These are phyloP conservation scores for Thermochaetoides dissita DNA, from an alignment of 2,329 filamentous ascomycete genomes.

Conservation along the genomic window DNA sequence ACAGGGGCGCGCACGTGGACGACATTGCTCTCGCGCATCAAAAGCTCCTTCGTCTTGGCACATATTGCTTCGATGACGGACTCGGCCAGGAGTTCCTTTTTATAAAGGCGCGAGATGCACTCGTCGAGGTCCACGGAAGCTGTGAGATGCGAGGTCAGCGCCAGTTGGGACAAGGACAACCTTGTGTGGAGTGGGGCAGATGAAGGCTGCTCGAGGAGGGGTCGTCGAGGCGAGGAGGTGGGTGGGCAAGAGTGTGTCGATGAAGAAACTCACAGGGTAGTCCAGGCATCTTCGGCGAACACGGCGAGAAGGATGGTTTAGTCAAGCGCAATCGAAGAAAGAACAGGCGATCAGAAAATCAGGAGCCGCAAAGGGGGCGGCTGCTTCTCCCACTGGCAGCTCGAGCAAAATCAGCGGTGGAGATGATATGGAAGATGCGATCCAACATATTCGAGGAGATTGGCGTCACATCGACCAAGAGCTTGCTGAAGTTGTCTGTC, in stretches of 20 bases:
- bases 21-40: conserved; percentile 99
- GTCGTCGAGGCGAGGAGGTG: not conserved
- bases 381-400: conserved; percentile 11
- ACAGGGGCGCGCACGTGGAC: conserved; percentile 92
- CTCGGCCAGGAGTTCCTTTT: conserved; percentile 87
- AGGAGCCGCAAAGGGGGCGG: conserved; percentile 8
- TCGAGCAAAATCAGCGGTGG: conserved; percentile 16
- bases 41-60: conserved; percentile 93
- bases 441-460: conserved; percentile 16
- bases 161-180: too few relatives aligned
- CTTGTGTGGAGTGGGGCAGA: too few relatives aligned
- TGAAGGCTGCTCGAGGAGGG: too few relatives aligned
- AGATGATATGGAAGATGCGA: conserved; percentile 10
- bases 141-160: conserved; percentile 23
- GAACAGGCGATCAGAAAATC: conserved; percentile 4
- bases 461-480: conserved; percentile 12
- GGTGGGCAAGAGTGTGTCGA: not conserved
- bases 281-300: conserved; percentile 20
- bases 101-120: conserved; percentile 92
- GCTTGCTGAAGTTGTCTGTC: too few relatives aligned
- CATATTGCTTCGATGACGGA: conserved; percentile 98
- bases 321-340: not conserved
- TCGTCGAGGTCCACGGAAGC: conserved; percentile 96
- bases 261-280: conserved; percentile 19
- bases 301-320: too few relatives aligned